Evolutionary conservation across 2,329 filamentous ascomycete genomes (phyloP), one percentile per base, ranked within the genome.

Genomic region (Colletotrichum paranaense): DNA sequence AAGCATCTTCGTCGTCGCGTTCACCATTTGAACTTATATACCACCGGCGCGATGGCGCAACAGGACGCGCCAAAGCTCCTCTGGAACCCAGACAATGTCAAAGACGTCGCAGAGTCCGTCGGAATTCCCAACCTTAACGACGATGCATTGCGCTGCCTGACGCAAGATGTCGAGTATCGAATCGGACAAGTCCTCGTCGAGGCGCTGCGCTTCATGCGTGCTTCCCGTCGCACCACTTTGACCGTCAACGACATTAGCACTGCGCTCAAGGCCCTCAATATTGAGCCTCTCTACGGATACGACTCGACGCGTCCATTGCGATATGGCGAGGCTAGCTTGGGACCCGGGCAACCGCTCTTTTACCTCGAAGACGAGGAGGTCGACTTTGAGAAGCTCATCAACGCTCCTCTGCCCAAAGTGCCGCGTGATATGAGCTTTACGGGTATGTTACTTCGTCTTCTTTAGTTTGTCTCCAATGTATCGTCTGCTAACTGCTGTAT

Each of bases 351-450:
- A 83, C 95, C 96, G 66, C 86, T 99, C 26, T 99, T 96, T 84
- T 99, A 99, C 81, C 93, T 99, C 49, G 97, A 99, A 80, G 97
- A 99, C 81, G 97, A 99, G 80, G 97, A 99, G 86, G 93, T 98
- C 67, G 97, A 99, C 83, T 98, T 99, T 80, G 97, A 99, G 86
- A 98, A 98, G 87, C 87, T 99, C 77, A 98, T 99, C 81, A 99
- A 99, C 84, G 95, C 95, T 76, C 94, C 97, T 5, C 84, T 99
- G 76, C 97, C 97, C 30, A 98, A 97, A 83, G 95, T 99, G 35
- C 97, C 97, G 42, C 89, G 96, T 62, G 97, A 99, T 82, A 93
- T 97, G 78, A 94, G 92, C 74, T 96, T 98, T 80, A 98, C 96
- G 53, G 93, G 95, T 96, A 85, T 69, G 88, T 72, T 8, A 22